Evolutionary conservation across 2,329 filamentous ascomycete genomes (phyloP).

Genomic region (Zymoseptoria crescenta): DNA sequence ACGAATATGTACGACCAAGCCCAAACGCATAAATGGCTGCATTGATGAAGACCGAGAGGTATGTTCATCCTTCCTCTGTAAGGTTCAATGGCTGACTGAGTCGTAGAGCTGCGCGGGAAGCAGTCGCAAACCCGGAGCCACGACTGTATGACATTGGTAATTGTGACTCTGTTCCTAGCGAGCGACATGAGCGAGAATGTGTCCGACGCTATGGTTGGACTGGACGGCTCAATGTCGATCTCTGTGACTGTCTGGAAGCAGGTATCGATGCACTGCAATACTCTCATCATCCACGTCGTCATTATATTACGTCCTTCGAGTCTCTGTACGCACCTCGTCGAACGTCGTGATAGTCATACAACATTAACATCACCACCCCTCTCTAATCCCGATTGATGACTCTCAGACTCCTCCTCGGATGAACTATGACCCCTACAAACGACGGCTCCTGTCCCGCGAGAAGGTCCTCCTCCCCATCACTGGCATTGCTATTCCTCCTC

Average conservation of each 20-base stretch:
- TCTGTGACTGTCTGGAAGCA: conserved; percentile 3
- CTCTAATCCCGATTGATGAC: conserved; percentile 18
- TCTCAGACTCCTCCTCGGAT: conserved; percentile 47
- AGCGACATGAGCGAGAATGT: conserved; percentile 14
- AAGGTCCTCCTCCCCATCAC: conserved; percentile 52
- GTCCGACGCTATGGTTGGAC: conserved; percentile 1
- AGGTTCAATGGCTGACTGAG: background rate
- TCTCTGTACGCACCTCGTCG: too few relatives aligned
- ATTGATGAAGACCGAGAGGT: conserved; percentile 14
- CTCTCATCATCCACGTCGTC: too few relatives aligned
- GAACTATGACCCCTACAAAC: conserved; percentile 48
- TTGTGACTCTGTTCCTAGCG: conserved; percentile 13
- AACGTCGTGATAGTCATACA: too few relatives aligned
- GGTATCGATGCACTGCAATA: too few relatives aligned
- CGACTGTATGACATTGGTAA: conserved; percentile 13
- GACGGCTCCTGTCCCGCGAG: conserved; percentile 58
- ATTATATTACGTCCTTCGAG: too few relatives aligned
- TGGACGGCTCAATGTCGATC: conserved; percentile 7
- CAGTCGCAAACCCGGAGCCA: background rate
- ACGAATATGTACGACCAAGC: conserved; percentile 10
- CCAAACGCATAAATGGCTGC: conserved; percentile 13
- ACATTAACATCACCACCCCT: too few relatives aligned
- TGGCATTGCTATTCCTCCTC: conserved; percentile 38
- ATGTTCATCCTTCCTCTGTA: background rate
- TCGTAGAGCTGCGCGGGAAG: background rate